phyloP scores from a whole-genome alignment of 2,329 filamentous ascomycete genomes.

The Pseudogymnoascus sp. region DNA sequence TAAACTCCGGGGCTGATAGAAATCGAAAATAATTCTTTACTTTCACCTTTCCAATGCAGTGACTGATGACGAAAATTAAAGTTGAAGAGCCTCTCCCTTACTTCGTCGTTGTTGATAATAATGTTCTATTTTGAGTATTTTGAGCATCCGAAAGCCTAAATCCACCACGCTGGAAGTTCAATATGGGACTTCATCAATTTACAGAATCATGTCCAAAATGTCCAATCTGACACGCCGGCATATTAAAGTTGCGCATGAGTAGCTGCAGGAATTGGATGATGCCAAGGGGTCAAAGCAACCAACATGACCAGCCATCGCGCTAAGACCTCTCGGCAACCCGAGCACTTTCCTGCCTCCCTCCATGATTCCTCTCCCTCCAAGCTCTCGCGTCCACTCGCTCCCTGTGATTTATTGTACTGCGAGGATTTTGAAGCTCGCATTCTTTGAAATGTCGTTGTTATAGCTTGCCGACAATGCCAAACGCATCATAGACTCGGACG shows the following conservation, averaged over 20 bases:
- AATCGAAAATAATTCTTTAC: neutral
- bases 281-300: constrained; percentile 6
- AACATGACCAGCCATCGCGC: constrained; percentile 6
- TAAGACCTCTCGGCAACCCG: neutral
- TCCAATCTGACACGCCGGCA: neutral
- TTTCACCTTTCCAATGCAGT: neutral
- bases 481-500: constrained; percentile 6
- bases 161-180: neutral
- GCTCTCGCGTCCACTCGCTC: neutral
- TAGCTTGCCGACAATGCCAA: neutral
- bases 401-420: neutral
- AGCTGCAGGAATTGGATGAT: neutral
- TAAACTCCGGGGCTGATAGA: neutral
- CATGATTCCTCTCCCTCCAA: neutral
- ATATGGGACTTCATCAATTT: neutral
- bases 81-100: neutral
- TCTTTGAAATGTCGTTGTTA: constrained; percentile 1
- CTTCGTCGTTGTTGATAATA: neutral
- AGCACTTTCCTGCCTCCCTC: constrained; percentile 4
- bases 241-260: constrained; percentile 5
- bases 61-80: neutral
- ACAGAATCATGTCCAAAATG: neutral
- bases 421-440: constrained; percentile 1
- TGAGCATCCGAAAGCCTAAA: neutral
- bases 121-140: neutral